Percentiles rank a stretch among this genome's conserved stretches.
Conservation (phyloP, 805 yeast species). For the Yarrowia sp. region DNA sequence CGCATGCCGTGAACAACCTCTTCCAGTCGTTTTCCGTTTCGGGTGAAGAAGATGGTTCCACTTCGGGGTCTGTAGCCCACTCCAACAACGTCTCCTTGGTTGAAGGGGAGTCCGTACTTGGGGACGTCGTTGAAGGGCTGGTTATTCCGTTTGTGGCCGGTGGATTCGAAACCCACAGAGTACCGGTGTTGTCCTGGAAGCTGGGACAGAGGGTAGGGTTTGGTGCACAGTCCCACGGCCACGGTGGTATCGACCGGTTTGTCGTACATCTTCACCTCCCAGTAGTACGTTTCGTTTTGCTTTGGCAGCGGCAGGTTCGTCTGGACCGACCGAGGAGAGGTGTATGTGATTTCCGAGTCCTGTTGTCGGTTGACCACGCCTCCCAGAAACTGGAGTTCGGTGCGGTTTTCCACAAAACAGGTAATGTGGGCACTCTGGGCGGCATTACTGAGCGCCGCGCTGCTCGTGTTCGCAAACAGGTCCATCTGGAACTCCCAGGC, state of each 20-base stretch:
- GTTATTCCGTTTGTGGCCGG: constrained; percentile 79
- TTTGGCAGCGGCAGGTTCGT: constrained; percentile 87
- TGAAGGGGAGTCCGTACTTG: constrained; percentile 57
- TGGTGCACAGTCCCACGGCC: constrained; percentile 80
- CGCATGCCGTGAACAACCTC: constrained; percentile 76
- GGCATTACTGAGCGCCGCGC: constrained; percentile 30
- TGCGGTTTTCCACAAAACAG: constrained; percentile 67
- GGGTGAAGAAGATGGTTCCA: constrained; percentile 89
- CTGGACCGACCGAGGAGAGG: constrained; percentile 53
- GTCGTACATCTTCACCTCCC: constrained; percentile 84
- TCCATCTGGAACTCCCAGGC: constrained; percentile 84
- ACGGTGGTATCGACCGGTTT: constrained; percentile 58
- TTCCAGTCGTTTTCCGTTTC: constrained; percentile 92
- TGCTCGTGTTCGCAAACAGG: constrained; percentile 54
- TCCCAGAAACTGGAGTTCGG: constrained; percentile 59
- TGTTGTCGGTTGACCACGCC: constrained; percentile 59
- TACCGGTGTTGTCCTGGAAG: constrained; percentile 90
- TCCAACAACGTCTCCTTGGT: constrained; percentile 91
- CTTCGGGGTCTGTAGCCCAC: constrained; percentile 83
- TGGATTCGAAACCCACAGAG: constrained; percentile 86
- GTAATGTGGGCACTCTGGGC: constrained; percentile 36
- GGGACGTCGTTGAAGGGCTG: constrained; percentile 66
- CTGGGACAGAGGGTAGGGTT: constrained; percentile 92
- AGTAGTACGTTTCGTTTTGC: constrained; percentile 84
- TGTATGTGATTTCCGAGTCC: constrained; percentile 21